Conservation (phyloP, 208 protist genomes). For the Trypanosomatidae sp. region DNA sequence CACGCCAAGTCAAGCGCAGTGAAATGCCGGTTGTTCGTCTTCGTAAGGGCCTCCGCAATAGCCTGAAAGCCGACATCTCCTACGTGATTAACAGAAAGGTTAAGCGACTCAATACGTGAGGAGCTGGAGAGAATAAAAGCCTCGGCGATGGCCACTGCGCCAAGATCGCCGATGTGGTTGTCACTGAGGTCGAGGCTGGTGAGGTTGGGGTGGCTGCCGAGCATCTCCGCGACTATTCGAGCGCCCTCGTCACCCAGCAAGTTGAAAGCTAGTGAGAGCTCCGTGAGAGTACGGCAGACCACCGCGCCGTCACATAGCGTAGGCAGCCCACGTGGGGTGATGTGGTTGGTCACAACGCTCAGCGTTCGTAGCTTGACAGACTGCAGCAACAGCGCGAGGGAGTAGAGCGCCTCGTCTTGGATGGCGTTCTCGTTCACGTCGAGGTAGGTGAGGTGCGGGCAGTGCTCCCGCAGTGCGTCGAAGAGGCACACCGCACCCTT, state of each 20-base stretch:
- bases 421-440: constrained; percentile 88
- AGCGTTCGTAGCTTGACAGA: constrained; percentile 52
- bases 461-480: constrained; percentile 57
- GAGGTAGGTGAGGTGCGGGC: constrained; percentile 62
- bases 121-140: constrained; percentile 48
- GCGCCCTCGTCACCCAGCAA: constrained; percentile 71
- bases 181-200: constrained; percentile 73
- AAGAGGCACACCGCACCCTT: constrained; percentile 58
- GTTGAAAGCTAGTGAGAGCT: constrained; percentile 80
- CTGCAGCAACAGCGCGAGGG: constrained; percentile 57
- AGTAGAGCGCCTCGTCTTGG: constrained; percentile 67
- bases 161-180: constrained; percentile 76
- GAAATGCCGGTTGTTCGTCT: constrained; percentile 48
- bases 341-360: constrained; percentile 73
- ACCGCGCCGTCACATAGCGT: constrained; percentile 78
- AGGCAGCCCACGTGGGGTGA: constrained; percentile 71
- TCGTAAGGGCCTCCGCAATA: constrained; percentile 67
- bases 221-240: constrained; percentile 44
- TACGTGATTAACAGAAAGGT: constrained; percentile 82
- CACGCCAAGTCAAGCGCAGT: constrained; percentile 69
- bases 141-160: constrained; percentile 62
- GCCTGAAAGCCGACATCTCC: constrained; percentile 71
- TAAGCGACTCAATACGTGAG: constrained; percentile 57
- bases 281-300: constrained; percentile 43
- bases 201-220: constrained; percentile 56